Base-by-base conservation (phyloP, 257 asterid species). In the Forsythia viridissima region DNA sequence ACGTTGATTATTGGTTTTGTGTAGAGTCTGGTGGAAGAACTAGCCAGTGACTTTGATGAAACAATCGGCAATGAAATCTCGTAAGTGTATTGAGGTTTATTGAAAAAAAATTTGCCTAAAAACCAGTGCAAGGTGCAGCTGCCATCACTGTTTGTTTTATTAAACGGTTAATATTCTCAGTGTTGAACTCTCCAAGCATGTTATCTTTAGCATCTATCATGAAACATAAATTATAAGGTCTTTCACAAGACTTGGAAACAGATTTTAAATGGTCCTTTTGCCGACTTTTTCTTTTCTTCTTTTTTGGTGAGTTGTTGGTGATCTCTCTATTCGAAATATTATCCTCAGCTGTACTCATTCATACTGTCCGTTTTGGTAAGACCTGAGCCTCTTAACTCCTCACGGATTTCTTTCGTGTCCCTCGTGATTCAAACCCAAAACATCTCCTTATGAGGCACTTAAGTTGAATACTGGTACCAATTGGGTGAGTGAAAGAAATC, bases 11-110 rank as follows among this genome's bases (percentile, higher is more conserved):
- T 51, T 70, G 76, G 8, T 73, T 40, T 80, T 37, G 12, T 84
- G 85, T 85, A 94, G 98, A 80, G 83, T 81, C 88, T 92, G 84
- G 84, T 87, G 85, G 87, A 80, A 48, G 92, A 85, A 88, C 79
- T 92, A 46, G 78, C 80, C 52, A 80, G 74, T 18, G 94, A 85
- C 76, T 68, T 82, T 8, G 59, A 70, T 18, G 91, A 85, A 51
- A 65, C 63, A 57, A 82, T 81, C 30, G 82, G 81, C 77, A 96
- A 91, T 68, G 97, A 94, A 41, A 86, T 86, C 73, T 86, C 82
- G 96, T 90, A 77, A 92, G 98, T 77, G 57, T 80, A 43, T 36
- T 15, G 75, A 38, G 59, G 72, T 41, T 76, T 63, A 36, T 72
- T 68, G 18, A 24, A 15, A 43, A 70, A 24, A 70, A 18, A 2